Conservation (phyloP, 371 early-diverging fungal genomes). For the Amoeboaphelidium occidentale region DNA sequence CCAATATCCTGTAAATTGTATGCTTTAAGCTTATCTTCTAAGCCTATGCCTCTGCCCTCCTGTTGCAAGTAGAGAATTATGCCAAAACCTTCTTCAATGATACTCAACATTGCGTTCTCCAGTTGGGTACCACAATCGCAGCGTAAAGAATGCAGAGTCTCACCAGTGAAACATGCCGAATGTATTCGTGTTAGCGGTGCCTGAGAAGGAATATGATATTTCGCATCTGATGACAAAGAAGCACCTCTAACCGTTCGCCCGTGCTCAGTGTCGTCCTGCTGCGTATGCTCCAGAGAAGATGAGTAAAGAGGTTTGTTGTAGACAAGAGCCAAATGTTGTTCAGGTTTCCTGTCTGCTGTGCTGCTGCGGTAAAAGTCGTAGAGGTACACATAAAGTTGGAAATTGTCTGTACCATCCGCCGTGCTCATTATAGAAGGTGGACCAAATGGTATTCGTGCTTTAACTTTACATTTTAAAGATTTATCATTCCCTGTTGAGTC, state of each 20-base stretch:
- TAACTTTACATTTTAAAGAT: too few species aligned
- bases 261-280: not conserved
- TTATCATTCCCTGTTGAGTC: too few species aligned
- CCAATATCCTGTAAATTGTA: conserved; percentile 90
- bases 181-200: conserved; percentile 70
- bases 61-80: conserved; percentile 81
- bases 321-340: too few species aligned
- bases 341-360: too few species aligned
- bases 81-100: conserved; percentile 51
- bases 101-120: conserved; percentile 68
- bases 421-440: too few species aligned
- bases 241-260: not conserved
- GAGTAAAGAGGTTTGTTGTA: too few species aligned
- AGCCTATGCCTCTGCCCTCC: conserved; percentile 86
- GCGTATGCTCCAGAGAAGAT: too few species aligned
- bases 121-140: conserved; percentile 91
- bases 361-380: too few species aligned
- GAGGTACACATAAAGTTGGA: too few species aligned
- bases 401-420: too few species aligned
- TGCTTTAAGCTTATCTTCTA: conserved; percentile 73
- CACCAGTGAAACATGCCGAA: conserved; percentile 90
- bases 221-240: not conserved
- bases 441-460: too few species aligned
- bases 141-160: conserved; percentile 64
- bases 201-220: not conserved